Percentiles rank a stretch among this genome's conserved stretches.
phyloP scores from a whole-genome alignment of 2,329 filamentous ascomycete genomes.

The Neurospora sp. region DNA sequence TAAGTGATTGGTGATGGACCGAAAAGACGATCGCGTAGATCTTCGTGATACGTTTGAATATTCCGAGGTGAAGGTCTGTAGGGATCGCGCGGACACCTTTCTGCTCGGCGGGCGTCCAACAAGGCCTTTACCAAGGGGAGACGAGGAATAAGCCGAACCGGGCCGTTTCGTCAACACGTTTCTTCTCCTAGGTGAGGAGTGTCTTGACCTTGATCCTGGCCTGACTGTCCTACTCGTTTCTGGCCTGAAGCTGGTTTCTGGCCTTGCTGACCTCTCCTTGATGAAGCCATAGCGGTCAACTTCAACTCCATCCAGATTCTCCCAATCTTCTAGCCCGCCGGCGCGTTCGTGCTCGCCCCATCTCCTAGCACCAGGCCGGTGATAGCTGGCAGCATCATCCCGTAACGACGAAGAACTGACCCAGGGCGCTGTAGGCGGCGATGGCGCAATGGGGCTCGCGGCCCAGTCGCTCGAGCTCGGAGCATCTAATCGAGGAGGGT shows the following conservation, averaged over 20 bases:
- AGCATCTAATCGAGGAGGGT: conserved; percentile 10
- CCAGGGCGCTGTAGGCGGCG: conserved; percentile 29
- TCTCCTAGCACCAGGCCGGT: conserved; percentile 23
- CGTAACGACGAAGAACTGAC: conserved; percentile 33
- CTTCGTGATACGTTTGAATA: conserved; percentile 40
- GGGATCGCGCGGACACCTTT: conserved; percentile 47
- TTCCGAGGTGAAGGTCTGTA: conserved; percentile 47
- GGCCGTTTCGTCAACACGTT: conserved; percentile 34
- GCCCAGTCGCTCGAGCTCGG: conserved; percentile 16
- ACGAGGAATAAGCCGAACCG: conserved; percentile 26
- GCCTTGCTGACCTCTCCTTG: conserved; percentile 28
- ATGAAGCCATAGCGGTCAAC: conserved; percentile 64
- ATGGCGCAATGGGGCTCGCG: conserved; percentile 21
- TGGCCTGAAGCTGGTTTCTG: conserved; percentile 29
- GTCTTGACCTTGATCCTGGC: conserved; percentile 31
- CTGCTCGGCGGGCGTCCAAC: conserved; percentile 34
- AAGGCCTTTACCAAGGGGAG: conserved; percentile 26
- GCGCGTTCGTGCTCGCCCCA: conserved; percentile 38
- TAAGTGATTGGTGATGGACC: conserved; percentile 48
- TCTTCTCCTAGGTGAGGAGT: conserved; percentile 35
- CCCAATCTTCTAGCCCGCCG: conserved; percentile 57
- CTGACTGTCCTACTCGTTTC: conserved; percentile 24
- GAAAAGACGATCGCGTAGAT: conserved; percentile 44
- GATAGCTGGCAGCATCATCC: neutral
- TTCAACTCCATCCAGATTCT: conserved; percentile 49